Conservation (phyloP, 2,329 filamentous ascomycete genomes). For the Cryphonectria japonica region DNA sequence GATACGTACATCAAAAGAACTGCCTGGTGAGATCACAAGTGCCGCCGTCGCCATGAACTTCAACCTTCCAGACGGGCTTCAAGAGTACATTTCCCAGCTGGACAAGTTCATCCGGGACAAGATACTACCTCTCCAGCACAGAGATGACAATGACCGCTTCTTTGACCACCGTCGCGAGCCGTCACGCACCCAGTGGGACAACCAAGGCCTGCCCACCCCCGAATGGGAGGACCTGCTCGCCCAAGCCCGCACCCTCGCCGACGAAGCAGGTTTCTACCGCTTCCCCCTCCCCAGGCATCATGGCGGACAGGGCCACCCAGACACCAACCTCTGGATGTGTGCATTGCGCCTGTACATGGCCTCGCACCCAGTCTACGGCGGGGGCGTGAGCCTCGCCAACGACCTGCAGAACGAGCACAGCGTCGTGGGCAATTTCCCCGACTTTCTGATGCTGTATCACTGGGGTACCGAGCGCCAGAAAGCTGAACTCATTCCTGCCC, state of each 20-base stretch:
- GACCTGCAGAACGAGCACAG: slow-evolving; percentile 68
- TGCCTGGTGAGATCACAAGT: not conserved
- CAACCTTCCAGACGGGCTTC: slow-evolving; percentile 55
- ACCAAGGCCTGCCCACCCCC: slow-evolving; percentile 56
- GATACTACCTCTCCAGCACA: slow-evolving; percentile 58
- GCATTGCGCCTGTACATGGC: slow-evolving; percentile 64
- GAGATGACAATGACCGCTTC: slow-evolving; percentile 64
- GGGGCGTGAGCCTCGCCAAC: slow-evolving; percentile 62
- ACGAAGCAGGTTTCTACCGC: slow-evolving; percentile 63
- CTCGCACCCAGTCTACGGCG: slow-evolving; percentile 49
- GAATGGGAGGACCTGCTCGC: slow-evolving; percentile 62
- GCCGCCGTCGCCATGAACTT: slow-evolving; percentile 52
- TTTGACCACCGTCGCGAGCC: slow-evolving; percentile 68
- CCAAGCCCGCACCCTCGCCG: slow-evolving; percentile 54
- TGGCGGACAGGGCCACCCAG: slow-evolving; percentile 42
- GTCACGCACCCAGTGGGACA: slow-evolving; percentile 63
- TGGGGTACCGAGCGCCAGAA: slow-evolving; percentile 61
- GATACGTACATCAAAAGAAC: not conserved
- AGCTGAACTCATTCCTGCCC: slow-evolving; percentile 54
- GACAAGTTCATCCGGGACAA: slow-evolving; percentile 60
- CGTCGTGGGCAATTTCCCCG: slow-evolving; percentile 65
- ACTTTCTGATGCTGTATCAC: slow-evolving; percentile 64
- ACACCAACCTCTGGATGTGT: slow-evolving; percentile 65
- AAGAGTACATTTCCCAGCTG: slow-evolving; percentile 51
- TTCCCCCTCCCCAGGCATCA: slow-evolving; percentile 57